Conservation (phyloP, 108 stramenopile species). For the Phaeodactylum tricornutum region DNA sequence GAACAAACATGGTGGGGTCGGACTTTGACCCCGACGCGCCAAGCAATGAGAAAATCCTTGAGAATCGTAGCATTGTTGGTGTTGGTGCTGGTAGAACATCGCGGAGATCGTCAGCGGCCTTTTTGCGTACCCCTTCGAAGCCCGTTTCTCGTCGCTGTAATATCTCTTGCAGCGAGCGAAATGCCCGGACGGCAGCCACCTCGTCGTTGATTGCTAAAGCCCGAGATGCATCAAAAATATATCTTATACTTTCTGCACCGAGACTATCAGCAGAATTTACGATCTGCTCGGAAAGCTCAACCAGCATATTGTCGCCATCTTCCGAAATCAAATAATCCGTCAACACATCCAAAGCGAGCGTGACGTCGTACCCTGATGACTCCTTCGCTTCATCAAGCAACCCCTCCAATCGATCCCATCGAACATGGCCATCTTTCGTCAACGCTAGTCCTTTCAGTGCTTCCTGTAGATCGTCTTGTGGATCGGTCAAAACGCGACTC, state of each 20-base stretch:
- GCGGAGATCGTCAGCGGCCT: constrained; percentile 19
- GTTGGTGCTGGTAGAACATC: constrained; percentile 56
- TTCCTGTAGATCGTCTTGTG: constrained; percentile 74
- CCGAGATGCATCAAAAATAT: constrained; percentile 39
- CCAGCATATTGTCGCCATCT: constrained; percentile 65
- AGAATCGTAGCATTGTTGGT: constrained; percentile 55
- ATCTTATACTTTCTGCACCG: constrained; percentile 50
- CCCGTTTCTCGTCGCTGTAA: constrained; percentile 11
- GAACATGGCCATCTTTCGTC: constrained; percentile 65
- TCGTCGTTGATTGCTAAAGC: constrained; percentile 63
- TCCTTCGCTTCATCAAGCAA: constrained; percentile 76
- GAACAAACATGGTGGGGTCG: constrained; percentile 49
- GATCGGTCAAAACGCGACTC: constrained; percentile 85
- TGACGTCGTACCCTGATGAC: constrained; percentile 65
- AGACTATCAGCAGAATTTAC: constrained; percentile 70
- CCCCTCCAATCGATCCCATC: constrained; percentile 87
- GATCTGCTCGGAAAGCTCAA: constrained; percentile 61
- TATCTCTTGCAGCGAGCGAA: constrained; percentile 42
- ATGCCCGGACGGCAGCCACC: constrained; percentile 46
- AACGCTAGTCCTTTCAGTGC: constrained; percentile 72
- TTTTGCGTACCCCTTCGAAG: constrained; percentile 14
- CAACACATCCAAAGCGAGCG: constrained; percentile 72
- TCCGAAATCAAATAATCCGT: constrained; percentile 66
- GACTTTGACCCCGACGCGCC: constrained; percentile 28
- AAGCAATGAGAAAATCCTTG: constrained; percentile 40